Conservation (phyloP, 352 stramenopile species). For the Peronospora belbahrii region DNA sequence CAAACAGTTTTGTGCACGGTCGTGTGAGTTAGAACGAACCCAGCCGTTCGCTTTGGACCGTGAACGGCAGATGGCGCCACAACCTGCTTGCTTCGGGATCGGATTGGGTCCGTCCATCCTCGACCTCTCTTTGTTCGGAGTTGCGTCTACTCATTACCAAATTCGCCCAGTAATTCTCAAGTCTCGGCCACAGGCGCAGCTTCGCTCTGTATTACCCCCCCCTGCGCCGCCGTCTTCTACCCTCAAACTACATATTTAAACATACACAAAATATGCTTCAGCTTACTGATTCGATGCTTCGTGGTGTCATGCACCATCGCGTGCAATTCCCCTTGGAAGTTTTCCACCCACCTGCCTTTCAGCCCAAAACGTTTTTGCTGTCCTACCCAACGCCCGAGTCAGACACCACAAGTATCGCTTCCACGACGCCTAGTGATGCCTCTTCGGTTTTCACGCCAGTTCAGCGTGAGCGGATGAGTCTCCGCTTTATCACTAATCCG, state of each 20-base stretch:
- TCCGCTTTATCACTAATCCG: slow-evolving; percentile 56
- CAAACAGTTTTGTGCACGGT: slow-evolving; percentile 1
- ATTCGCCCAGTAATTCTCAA: slow-evolving; percentile 8
- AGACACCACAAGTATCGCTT: slow-evolving; percentile 22
- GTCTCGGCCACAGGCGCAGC: slow-evolving; percentile 20
- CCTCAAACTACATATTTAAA: background rate
- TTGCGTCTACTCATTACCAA: slow-evolving; percentile 20
- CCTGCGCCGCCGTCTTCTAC: no score
- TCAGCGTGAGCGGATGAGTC: slow-evolving; percentile 37
- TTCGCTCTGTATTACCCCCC: slow-evolving; percentile 12
- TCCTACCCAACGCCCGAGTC: slow-evolving; percentile 12
- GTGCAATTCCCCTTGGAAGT: slow-evolving; percentile 22
- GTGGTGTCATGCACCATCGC: slow-evolving; percentile 17
- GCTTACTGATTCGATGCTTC: slow-evolving; percentile 19
- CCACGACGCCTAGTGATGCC: slow-evolving; percentile 19
- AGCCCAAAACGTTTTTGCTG: slow-evolving; percentile 11
- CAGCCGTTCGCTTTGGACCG: slow-evolving; percentile 7
- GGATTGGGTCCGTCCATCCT: slow-evolving; percentile 18
- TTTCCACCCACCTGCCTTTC: slow-evolving; percentile 18
- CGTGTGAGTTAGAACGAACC: slow-evolving; percentile 8
- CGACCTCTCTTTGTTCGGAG: slow-evolving; percentile 15
- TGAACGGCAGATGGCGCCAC: slow-evolving; percentile 14
- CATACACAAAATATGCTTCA: slow-evolving; percentile 18
- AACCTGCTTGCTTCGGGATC: slow-evolving; percentile 17
- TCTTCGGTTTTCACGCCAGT: slow-evolving; percentile 17